A percentile compares a stretch with the other conserved stretches of the same genome.
phyloP scores from a whole-genome alignment of 805 yeast genomes.

The Maudiozyma saulgeensis region DNA sequence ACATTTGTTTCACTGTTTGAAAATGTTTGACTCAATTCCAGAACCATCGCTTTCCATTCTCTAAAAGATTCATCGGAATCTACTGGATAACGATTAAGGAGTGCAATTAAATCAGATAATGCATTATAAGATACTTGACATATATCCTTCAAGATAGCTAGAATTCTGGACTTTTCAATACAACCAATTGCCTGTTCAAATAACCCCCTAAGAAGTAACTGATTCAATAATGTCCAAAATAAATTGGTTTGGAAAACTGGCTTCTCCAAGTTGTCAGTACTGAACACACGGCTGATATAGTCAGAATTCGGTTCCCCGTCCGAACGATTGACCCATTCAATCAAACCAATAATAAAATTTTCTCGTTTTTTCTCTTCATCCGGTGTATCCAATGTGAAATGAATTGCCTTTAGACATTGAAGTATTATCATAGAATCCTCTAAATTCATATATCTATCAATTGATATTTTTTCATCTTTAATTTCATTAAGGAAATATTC shows the following conservation, averaged over 20 bases:
- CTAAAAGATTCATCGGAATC: slow-evolving; percentile 27
- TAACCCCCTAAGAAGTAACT: slow-evolving; percentile 51
- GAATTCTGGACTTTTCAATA: slow-evolving; percentile 19
- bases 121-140: slow-evolving; percentile 23
- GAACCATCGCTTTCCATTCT: slow-evolving; percentile 30
- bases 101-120: slow-evolving; percentile 26
- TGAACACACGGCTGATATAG: slow-evolving; percentile 35
- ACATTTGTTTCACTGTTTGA: slow-evolving; percentile 17
- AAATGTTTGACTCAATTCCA: slow-evolving; percentile 21
- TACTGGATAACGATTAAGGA: slow-evolving; percentile 31
- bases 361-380: slow-evolving; percentile 24
- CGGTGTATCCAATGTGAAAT: slow-evolving; percentile 27
- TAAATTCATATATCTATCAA: slow-evolving; percentile 28
- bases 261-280: slow-evolving; percentile 29
- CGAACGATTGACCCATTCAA: slow-evolving; percentile 59
- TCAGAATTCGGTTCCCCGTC: slow-evolving; percentile 57
- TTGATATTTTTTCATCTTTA: slow-evolving; percentile 23
- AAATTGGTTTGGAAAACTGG: slow-evolving; percentile 32
- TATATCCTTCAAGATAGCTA: slow-evolving; percentile 9
- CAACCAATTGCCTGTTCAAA: slow-evolving; percentile 42
- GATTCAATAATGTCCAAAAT: slow-evolving; percentile 57
- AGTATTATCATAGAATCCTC: slow-evolving; percentile 44
- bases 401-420: slow-evolving; percentile 47
- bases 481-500: slow-evolving; percentile 27
- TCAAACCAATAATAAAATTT: slow-evolving; percentile 35